Evolutionary conservation across 2,329 filamentous ascomycete species (phyloP).

Genomic region (Escovopsis sp.): DNA sequence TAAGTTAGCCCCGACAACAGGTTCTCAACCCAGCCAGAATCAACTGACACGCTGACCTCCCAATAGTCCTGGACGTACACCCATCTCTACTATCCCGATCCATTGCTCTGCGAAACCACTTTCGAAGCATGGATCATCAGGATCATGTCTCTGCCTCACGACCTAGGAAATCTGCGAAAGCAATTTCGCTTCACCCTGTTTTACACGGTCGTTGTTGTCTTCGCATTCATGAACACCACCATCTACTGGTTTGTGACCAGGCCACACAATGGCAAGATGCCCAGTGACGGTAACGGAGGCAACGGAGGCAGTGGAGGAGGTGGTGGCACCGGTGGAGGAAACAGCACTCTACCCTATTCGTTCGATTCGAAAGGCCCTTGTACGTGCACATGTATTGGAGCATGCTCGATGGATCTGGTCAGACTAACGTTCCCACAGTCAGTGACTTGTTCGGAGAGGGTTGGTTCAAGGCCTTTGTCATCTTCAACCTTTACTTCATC

Average conservation of each 20-base stretch:
- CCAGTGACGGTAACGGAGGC: constrained; percentile 1
- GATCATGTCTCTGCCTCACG: constrained; percentile 30
- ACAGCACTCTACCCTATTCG: not conserved
- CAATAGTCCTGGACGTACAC: constrained; percentile 35
- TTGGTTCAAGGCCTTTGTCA: constrained; percentile 31
- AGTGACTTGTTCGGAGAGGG: constrained; percentile 33
- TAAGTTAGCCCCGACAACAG: constrained; percentile 17
- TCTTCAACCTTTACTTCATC: constrained; percentile 31
- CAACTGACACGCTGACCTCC: not conserved
- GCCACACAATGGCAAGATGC: constrained; percentile 11
- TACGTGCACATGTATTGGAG: not conserved
- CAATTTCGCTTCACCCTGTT: constrained; percentile 36
- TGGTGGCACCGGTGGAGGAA: not conserved
- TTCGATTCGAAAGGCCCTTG: constrained; percentile 2
- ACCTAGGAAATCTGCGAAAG: constrained; percentile 25
- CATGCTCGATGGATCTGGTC: constrained; percentile 3
- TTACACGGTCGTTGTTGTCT: constrained; percentile 31
- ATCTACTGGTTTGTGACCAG: constrained; percentile 34
- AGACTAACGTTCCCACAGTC: constrained; percentile 17
- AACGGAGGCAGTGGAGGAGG: not conserved
- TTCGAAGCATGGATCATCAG: constrained; percentile 23
- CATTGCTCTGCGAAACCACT: constrained; percentile 21
- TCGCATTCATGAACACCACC: constrained; percentile 33
- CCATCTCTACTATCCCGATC: constrained; percentile 32
- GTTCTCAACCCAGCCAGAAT: not conserved